Percentiles rank a stretch among this genome's conserved stretches.
Conservation (phyloP, 352 stramenopile genomes). For the Saprolegnia diclina region DNA sequence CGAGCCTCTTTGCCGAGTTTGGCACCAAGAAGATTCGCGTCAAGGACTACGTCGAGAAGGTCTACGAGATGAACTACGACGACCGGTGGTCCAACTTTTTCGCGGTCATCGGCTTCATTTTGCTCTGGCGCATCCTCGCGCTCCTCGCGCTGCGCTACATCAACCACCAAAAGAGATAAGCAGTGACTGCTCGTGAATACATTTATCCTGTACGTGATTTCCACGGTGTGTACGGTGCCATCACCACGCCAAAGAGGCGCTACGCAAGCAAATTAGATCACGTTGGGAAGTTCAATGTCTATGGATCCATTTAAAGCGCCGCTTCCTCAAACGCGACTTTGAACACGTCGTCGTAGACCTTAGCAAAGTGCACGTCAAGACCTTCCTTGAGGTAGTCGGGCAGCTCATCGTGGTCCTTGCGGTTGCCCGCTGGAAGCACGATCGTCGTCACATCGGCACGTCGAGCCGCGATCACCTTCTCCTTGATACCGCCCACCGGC, state of each 20-base stretch:
- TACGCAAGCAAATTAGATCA: too few relatives aligned
- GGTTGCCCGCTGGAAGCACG: conserved; percentile 92
- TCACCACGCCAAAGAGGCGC: not conserved
- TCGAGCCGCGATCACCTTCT: conserved; percentile 98
- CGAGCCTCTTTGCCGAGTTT: conserved; percentile 24
- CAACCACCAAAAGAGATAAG: conserved; percentile 44
- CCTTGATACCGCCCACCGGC: conserved; percentile 98
- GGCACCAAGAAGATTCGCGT: conserved; percentile 30
- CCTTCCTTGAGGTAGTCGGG: conserved; percentile 96
- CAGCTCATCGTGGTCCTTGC: conserved; percentile 95
- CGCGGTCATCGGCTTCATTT: conserved; percentile 44
- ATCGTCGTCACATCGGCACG: conserved; percentile 93
- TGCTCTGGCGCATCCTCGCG: conserved; percentile 46
- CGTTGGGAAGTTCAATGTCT: not conserved
- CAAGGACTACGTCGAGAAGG: conserved; percentile 47
- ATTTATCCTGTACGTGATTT: not conserved
- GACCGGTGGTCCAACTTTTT: conserved; percentile 40
- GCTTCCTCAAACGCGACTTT: conserved; percentile 87
- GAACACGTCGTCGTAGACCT: conserved; percentile 96
- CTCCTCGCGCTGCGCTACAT: conserved; percentile 47
- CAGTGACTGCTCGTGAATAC: not conserved
- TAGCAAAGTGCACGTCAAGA: conserved; percentile 95
- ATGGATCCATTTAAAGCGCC: not conserved
- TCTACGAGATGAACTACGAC: conserved; percentile 51
- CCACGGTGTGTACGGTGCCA: not conserved